Base-by-base conservation (phyloP, 345 rosid genomes). In the Eucalyptus cloeziana region DNA sequence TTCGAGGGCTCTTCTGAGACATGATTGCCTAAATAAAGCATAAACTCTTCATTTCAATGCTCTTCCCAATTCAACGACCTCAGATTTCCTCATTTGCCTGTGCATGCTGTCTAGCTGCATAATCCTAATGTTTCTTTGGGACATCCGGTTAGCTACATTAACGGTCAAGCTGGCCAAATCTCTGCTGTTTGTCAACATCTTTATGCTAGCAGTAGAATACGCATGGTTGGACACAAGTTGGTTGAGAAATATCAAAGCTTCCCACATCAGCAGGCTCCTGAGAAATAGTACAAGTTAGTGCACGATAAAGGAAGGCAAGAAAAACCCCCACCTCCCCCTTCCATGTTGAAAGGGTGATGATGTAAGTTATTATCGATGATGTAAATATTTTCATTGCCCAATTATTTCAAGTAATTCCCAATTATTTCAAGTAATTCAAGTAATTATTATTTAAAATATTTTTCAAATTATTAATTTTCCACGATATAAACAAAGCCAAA, bases 91-190 rank as follows among this genome's bases (percentile, higher is more conserved):
- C 86, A 92, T 93, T 87, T 92, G 94, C 92, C 89, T 33, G 27
- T 86, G 88, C 67, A 87, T 87, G 85, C 31, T 90, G 86, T 93
- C 94, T 1, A 90, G 81, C 52, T 87, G 90, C 87, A 90, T 87
- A 33, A 30, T 62, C 45, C 89, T 90, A 51, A 43, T 90, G 40
- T 91, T 94, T 88, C 93, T 92, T 49, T 93, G 92, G 16, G 97
- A 96, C 92, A 96, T 91, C 89, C 96, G 92, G 90, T 91, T 94
- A 11, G 96, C 97, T 40, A 95, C 91, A 89, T 95, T 97, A 85
- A 95, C 85, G 45, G 96, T 95, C 94, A 96, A 90, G 90, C 94
- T 93, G 49, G 94, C 99, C 96, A 94, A 94, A 91, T 96, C 96
- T 91, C 99, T 92, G 92, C 93, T 94, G 60, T 91, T 93, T 37